Percentiles rank a stretch among this genome's conserved stretches.
phyloP scores from a whole-genome alignment of 208 protist species.

The Trypanosoma boissoni region DNA sequence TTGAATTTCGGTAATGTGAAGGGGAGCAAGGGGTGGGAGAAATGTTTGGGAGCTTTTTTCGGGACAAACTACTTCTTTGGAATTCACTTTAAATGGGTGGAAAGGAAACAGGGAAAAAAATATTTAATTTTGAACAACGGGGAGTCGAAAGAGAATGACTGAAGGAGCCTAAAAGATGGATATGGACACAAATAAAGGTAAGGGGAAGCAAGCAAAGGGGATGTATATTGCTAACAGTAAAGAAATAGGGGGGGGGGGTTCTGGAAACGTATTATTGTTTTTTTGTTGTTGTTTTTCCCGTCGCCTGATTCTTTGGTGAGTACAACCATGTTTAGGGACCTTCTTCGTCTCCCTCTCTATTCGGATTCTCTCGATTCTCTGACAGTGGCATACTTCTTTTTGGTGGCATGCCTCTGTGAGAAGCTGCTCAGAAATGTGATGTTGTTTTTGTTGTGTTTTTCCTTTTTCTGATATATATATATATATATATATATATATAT shows the following conservation, averaged over 20 bases:
- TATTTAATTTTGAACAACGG: background rate
- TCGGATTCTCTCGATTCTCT: too few species aligned
- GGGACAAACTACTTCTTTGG: background rate
- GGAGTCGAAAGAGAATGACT: conserved; percentile 1
- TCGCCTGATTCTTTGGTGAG: background rate
- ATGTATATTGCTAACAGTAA: background rate
- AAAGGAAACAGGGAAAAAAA: background rate
- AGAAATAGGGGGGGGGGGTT: too few species aligned
- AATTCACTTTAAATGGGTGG: too few species aligned
- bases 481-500: conserved; percentile 16
- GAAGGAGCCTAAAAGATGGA: background rate
- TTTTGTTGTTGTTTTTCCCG: background rate
- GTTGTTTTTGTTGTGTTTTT: too few species aligned
- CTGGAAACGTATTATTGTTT: conserved; percentile 2
- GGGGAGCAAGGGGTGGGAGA: background rate
- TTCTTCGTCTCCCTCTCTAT: background rate
- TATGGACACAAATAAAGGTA: background rate
- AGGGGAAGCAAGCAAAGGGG: background rate
- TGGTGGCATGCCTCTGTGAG: too few species aligned
- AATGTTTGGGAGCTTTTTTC: background rate
- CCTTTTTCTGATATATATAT: background rate
- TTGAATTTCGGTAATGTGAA: conserved; percentile 32
- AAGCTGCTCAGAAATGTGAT: too few species aligned
- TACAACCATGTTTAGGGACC: too few species aligned
- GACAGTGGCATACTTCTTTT: too few species aligned